Conservation (phyloP, 805 yeast species). For the Yarrowia deformans region DNA sequence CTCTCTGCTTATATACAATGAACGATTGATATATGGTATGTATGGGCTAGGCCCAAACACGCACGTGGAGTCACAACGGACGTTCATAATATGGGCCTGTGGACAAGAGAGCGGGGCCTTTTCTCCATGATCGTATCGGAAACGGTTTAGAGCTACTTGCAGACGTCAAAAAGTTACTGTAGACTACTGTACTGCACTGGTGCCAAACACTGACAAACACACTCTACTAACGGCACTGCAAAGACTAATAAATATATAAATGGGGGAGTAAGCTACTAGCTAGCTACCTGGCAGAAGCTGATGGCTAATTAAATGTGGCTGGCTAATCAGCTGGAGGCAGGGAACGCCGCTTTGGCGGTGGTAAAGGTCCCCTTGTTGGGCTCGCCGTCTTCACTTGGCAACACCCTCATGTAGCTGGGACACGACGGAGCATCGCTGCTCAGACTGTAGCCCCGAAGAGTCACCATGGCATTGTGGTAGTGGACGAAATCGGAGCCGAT, state of each 20-base stretch:
- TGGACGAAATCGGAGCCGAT: conserved; percentile 28
- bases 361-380: conserved; percentile 10
- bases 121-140: no score
- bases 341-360: background rate
- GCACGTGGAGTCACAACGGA: no score
- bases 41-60: no score
- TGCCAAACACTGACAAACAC: no score
- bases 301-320: background rate
- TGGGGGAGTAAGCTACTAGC: background rate
- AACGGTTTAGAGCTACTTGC: no score
- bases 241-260: conserved; percentile 13
- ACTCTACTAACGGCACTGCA: background rate
- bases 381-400: conserved; percentile 2
- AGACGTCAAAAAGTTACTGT: no score
- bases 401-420: conserved; percentile 19
- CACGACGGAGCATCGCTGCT: conserved; percentile 11
- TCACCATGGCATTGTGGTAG: conserved; percentile 24
- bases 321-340: no score
- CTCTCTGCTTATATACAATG: background rate
- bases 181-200: no score
- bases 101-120: no score
- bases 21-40: no score
- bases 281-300: background rate
- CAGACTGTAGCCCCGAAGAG: conserved; percentile 22
- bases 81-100: no score